Evolutionary conservation across 2,329 filamentous ascomycete genomes (phyloP), one percentile per base, ranked within the genome.

Genomic region (Talaromyces islandicus): DNA sequence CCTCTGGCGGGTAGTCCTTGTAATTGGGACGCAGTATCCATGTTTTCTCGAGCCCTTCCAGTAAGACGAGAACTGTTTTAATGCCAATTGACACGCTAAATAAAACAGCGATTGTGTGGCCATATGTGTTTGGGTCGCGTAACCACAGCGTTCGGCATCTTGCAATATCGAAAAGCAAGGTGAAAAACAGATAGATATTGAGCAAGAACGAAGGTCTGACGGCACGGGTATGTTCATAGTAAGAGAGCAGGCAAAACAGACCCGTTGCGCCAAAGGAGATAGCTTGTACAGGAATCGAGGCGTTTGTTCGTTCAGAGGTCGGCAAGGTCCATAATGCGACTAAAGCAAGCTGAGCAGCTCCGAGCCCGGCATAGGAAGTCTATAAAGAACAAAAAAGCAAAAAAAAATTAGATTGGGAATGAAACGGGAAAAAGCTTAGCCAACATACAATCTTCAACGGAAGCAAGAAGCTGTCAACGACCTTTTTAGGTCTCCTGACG

Each of bases 21-120:
- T 69, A 65, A 69, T 78, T 3, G 82, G 70, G 59, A 81, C 80
- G 7, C 78, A 82, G 68, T 5, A 80, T 70, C 4, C 65, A 64
- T 51, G 73, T 67, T 62, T 81, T 82, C 24, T 75, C 70, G 12
- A 69, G 65, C 9, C 74, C 72, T 64, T 81, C 80, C 1, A 78
- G 66, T 27, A 76, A 65, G 3, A 78, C 64, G 0, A 79, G 62
- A 11, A 74, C 63, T 5, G 75, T 19, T 21, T 78, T 80, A 29
- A 78, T 63, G 6, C 65, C 73, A 12, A 77, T 63, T 5, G 72
- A 68, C 1, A 73, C 66, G 1, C 72, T 73, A 43, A 76, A 66
- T 17, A 69, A 63, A 24, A 73, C 70, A 2, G 81, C 76, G 55
- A 82, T 75, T 4, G 64, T 64, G 4, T 70, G 64, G 50, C 58